Evolutionary conservation across 148 eudicot genomes (phyloP), one percentile per base, ranked within the genome.

Genomic region (Vaccinium macrocarpon): DNA sequence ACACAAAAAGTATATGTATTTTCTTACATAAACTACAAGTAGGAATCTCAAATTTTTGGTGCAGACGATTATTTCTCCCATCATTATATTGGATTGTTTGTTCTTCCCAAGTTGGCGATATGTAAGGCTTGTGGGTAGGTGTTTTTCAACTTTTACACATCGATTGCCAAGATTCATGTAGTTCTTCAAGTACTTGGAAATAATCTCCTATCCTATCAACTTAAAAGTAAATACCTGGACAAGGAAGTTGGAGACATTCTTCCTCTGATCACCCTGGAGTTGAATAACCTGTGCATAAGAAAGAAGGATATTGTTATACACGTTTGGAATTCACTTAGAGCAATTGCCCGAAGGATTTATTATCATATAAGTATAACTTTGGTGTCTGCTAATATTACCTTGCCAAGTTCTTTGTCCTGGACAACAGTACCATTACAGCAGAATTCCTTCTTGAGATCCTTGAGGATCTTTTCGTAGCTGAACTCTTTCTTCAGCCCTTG

Each of bases 261-360:
- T 95, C 25, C 98, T 88, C 90, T 95, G 98, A 87, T 95, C 98
- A 12, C 98, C 98, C 80, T 95, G 98, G 2, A 95, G 94, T 83
- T 95, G 98, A 4, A 95, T 95, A 64, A 81, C 83, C 82, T 80
- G 71, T 23, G 14, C 51, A 80, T 6, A 59, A 57, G 18, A 35
- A 59, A 23, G 61, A 11, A 38, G 16, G 32, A 75, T 75, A 2
- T 21, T 79, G 19, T 32, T 18, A 32, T 32, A 56, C 14, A 46
- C 23, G 25, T 18, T 57, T 1, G 38, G 35, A 5, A 61, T 2
- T 61, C 62, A 55, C 23, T 35, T 55, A 16, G 13, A 32, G 23
- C 48, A 76, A 49, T 10, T 35, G 57, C 29, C 71, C 14, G 2
- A 27, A 8, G 18, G 7, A n/a, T 8, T 21, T 55, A 55, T 9